Evolutionary conservation across 139 green algal genomes (phyloP), one percentile per base, ranked within the genome.

Genomic region (Picochlorum sp.): DNA sequence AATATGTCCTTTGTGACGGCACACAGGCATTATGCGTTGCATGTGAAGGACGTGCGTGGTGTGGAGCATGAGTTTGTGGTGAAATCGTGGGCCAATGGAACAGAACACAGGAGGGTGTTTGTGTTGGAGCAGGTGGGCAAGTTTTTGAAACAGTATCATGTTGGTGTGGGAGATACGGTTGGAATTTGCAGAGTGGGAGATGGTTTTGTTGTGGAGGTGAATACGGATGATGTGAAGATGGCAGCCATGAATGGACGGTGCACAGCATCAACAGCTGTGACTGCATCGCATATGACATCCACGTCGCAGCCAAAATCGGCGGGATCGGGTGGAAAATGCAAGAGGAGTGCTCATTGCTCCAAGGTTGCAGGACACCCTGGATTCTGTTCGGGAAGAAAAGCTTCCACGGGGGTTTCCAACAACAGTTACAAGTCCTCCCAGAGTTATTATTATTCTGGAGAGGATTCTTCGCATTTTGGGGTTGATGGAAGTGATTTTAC

Each of bases 71-170:
- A 67, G n/a, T 83, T 88, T 49, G 72, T 81, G 16, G 73, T 88
- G 49, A 81, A 82, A 45, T 83, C 79, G 6, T 91, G 85, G 85
- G 75, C 83, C 41, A 90, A 90, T 55, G 85, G 85, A 41, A 63
- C 60, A 24, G 85, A 87, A 70, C 74, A 82, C 57, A 80, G 83
- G 37, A 82, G 83, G 1, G 85, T 91, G 57, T 91, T 86, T 45
- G 85, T 90, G 57, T 63, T 91, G 73, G 83, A 91, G 68, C 70
- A 81, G 41, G 78, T 79, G 2, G 68, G 45, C 3, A 71, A 80
- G 21, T 70, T 75, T 49, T n/a, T 80, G 51, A 74, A 67, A 59
- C 28, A 57, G 18, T 64, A 82, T 21, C 31, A 61, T 60, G 56
- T 89, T 13, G 65, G 58, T 1, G 66, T 76, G 21, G 83, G 83